Percentiles rank a stretch among this genome's conserved stretches.
phyloP scores from a whole-genome alignment of 2,329 filamentous ascomycete species.

The Xylaria arbuscula region DNA sequence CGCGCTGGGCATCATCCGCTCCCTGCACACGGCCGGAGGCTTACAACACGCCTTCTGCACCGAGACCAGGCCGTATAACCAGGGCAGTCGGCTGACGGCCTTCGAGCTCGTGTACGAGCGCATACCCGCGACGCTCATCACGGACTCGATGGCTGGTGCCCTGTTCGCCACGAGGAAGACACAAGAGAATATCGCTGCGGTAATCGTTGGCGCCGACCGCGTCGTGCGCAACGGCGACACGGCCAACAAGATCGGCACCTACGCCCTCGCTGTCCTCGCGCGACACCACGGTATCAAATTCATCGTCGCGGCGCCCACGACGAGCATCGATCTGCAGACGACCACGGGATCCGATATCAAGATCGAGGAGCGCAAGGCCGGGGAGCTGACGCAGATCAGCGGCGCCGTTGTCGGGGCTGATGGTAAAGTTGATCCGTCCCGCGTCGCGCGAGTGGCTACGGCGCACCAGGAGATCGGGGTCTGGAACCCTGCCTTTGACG shows the following conservation, averaged over 20 bases:
- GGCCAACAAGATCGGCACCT: slow-evolving; percentile 98
- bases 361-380: slow-evolving; percentile 86
- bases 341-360: slow-evolving; percentile 81
- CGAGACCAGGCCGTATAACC: slow-evolving; percentile 97
- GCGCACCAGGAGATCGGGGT: slow-evolving; percentile 82
- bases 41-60: slow-evolving; percentile 93
- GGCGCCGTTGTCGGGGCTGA: slow-evolving; percentile 76
- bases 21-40: slow-evolving; percentile 72
- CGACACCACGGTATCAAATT: slow-evolving; percentile 91
- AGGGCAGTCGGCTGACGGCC: slow-evolving; percentile 92
- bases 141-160: slow-evolving; percentile 95
- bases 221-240: slow-evolving; percentile 98
- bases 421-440: slow-evolving; percentile 70
- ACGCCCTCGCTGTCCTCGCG: slow-evolving; percentile 90
- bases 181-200: slow-evolving; percentile 78
- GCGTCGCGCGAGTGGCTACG: slow-evolving; percentile 79
- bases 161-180: slow-evolving; percentile 75
- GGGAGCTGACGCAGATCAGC: slow-evolving; percentile 86
- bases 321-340: slow-evolving; percentile 89
- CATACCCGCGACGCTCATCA: slow-evolving; percentile 91
- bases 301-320: slow-evolving; percentile 92
- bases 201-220: slow-evolving; percentile 94
- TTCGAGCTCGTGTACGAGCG: slow-evolving; percentile 96
- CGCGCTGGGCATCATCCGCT: slow-evolving; percentile 91
- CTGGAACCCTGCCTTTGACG: slow-evolving; percentile 98